Conservation (phyloP, 139 green algal species). For the Chlamydomonas sphaeroides region DNA sequence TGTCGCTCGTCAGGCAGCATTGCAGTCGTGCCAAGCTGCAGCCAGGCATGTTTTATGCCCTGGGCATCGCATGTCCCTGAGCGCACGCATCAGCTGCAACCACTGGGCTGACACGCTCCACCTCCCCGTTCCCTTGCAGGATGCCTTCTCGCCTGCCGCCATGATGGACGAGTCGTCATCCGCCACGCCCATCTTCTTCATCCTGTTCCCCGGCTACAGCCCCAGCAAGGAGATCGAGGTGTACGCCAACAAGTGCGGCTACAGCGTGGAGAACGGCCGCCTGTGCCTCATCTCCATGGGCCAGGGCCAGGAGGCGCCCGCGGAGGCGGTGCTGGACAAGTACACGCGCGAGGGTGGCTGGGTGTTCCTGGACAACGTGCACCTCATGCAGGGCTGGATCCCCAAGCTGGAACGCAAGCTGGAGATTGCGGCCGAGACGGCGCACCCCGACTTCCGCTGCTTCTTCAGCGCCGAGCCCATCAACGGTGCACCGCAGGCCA, state of each 20-base stretch:
- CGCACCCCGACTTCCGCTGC: slow-evolving; percentile 88
- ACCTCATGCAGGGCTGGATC: slow-evolving; percentile 91
- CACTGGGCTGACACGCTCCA: too few species aligned
- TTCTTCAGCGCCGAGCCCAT: slow-evolving; percentile 94
- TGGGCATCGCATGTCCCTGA: too few species aligned
- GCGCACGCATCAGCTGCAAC: too few species aligned
- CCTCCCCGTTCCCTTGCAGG: too few species aligned
- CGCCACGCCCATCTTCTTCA: slow-evolving; percentile 90
- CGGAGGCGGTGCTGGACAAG: slow-evolving; percentile 84
- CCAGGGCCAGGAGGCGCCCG: slow-evolving; percentile 85
- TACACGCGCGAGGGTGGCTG: slow-evolving; percentile 88
- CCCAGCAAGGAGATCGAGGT: slow-evolving; percentile 89
- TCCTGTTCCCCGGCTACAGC: slow-evolving; percentile 90
- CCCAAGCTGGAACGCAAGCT: slow-evolving; percentile 87
- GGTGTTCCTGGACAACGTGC: slow-evolving; percentile 94
- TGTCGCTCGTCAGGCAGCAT: too few species aligned
- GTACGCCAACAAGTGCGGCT: slow-evolving; percentile 75
- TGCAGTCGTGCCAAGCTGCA: too few species aligned
- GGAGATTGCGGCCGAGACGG: slow-evolving; percentile 81
- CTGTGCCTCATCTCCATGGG: slow-evolving; percentile 90
- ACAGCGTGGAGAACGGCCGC: slow-evolving; percentile 77
- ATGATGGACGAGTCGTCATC: slow-evolving; percentile 79
- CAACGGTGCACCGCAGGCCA: slow-evolving; percentile 81
- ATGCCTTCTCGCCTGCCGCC: slow-evolving; percentile 73
- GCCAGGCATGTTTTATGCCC: too few species aligned